A percentile compares a stretch with the other conserved stretches of the same genome.
These are phyloP conservation scores for Rhizopus microsporus DNA, from an alignment of 371 early-diverging fungal genomes.

Conservation along the genomic window DNA sequence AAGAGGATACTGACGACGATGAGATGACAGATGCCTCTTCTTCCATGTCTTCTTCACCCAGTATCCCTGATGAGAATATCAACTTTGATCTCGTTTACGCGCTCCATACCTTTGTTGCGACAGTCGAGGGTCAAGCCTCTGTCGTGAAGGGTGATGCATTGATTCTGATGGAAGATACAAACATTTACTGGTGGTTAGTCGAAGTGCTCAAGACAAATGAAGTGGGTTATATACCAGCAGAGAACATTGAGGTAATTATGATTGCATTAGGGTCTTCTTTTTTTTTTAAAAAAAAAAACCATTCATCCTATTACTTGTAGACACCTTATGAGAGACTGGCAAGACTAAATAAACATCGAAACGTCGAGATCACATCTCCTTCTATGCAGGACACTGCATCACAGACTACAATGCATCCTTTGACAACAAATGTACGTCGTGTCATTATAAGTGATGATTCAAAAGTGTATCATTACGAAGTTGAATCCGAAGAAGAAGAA, in stretches of 20 bases:
- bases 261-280: background rate
- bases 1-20: slow-evolving; percentile 59
- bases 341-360: slow-evolving; percentile 84
- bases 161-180: slow-evolving; percentile 91
- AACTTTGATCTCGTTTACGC: slow-evolving; percentile 85
- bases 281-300: no score
- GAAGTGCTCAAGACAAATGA: slow-evolving; percentile 82
- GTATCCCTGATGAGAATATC: slow-evolving; percentile 75
- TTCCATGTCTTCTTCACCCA: slow-evolving; percentile 59
- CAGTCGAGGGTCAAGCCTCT: slow-evolving; percentile 91
- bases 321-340: slow-evolving; percentile 90
- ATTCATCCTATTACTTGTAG: slow-evolving; percentile 30
- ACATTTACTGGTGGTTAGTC: slow-evolving; percentile 97
- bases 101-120: slow-evolving; percentile 92
- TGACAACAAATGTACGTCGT: slow-evolving; percentile 14
- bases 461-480: slow-evolving; percentile 39
- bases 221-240: slow-evolving; percentile 96
- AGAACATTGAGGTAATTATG: slow-evolving; percentile 81
- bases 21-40: slow-evolving; percentile 38
- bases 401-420: slow-evolving; percentile 7
- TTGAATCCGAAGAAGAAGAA: slow-evolving; percentile 42
- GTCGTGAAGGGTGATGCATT: slow-evolving; percentile 88
- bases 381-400: slow-evolving; percentile 18
- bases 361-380: slow-evolving; percentile 68
- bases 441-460: slow-evolving; percentile 41